Evolutionary conservation across 176 grass and related monocot genomes (phyloP).

Genomic region (Alopecurus myosuroides): DNA sequence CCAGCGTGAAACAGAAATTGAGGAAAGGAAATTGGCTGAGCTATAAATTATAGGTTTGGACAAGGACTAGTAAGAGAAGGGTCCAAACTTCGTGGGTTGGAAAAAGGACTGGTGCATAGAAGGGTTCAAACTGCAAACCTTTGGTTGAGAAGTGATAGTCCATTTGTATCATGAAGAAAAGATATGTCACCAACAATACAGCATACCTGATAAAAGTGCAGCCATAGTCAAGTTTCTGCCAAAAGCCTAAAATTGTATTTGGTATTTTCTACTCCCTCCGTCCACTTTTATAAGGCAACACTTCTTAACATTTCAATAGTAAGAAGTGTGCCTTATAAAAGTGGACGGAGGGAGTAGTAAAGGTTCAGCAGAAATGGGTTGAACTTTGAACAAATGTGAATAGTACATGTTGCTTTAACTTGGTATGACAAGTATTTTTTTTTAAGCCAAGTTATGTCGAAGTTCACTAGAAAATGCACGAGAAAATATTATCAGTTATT

Average conservation of each 20-base stretch:
- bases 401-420: not conserved
- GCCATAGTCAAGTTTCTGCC: not conserved
- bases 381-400: not conserved
- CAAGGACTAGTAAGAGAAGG: not conserved
- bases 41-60: not conserved
- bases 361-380: not conserved
- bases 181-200: conserved; percentile 94
- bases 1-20: not conserved
- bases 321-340: no score
- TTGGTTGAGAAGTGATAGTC: conserved; percentile 83
- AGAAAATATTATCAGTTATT: conserved; percentile 12
- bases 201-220: conserved; percentile 56
- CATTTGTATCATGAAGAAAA: conserved; percentile 98
- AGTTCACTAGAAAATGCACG: conserved; percentile 11
- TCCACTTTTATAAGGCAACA: no score
- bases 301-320: no score
- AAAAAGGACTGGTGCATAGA: not conserved
- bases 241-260: not conserved
- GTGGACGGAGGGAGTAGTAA: no score
- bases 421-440: not conserved
- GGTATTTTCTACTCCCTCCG: no score
- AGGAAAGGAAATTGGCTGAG: not conserved
- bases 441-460: not conserved
- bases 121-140: conserved; percentile 49
- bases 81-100: not conserved